Percentiles rank a stretch among this genome's conserved stretches.
Evolutionary conservation across 1,139 yeast species (phyloP).

Genomic region (Entelexis paramagnoliae): DNA sequence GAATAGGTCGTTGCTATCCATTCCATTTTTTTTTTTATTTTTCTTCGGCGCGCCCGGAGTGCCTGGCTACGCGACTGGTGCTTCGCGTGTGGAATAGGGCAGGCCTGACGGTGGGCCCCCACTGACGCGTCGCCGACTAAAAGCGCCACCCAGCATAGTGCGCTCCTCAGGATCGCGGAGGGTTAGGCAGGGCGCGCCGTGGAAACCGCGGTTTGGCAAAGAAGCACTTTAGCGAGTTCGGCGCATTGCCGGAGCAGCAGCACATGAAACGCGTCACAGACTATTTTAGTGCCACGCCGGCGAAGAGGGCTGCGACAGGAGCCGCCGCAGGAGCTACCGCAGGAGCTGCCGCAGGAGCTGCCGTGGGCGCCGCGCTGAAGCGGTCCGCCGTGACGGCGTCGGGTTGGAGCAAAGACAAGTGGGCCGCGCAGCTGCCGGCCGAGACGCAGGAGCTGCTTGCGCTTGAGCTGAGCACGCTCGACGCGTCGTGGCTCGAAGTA

Average conservation of each 20-base stretch:
- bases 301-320: not conserved
- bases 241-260: not conserved
- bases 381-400: too few species aligned
- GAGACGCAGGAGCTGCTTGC: constrained; percentile 48
- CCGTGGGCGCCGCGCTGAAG: too few species aligned
- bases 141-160: too few species aligned
- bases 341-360: too few species aligned
- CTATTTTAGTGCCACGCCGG: constrained; percentile 15
- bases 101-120: not conserved
- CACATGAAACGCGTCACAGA: constrained; percentile 20
- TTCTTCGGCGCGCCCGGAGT: not conserved
- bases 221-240: too few species aligned
- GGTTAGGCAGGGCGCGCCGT: too few species aligned
- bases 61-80: not conserved
- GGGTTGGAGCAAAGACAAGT: constrained; percentile 35
- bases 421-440: constrained; percentile 45
- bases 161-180: too few species aligned
- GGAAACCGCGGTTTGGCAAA: not conserved
- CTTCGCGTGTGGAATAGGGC: constrained; percentile 4
- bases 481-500: constrained; percentile 65
- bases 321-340: too few species aligned
- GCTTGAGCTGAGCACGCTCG: constrained; percentile 61
- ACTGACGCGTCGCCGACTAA: not conserved
- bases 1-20: not conserved
- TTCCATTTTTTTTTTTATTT: not conserved